phyloP scores from a whole-genome alignment of 2,329 filamentous ascomycete species.

The Penicillium psychrosexuale region DNA sequence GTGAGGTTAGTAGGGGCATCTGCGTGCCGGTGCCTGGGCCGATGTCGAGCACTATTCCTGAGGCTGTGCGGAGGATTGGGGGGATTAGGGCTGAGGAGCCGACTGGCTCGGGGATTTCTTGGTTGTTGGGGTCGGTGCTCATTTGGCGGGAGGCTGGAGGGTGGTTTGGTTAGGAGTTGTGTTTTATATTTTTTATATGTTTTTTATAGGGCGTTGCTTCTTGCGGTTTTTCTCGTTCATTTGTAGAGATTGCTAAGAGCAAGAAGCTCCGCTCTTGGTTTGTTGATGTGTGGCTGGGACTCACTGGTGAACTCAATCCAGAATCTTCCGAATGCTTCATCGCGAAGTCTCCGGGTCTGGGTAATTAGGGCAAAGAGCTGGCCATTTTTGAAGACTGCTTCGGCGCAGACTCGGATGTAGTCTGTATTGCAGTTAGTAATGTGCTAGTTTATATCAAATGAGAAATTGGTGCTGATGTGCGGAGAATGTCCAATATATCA shows the following conservation, averaged over 20 bases:
- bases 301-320: slow-evolving; percentile 41
- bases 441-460: not conserved
- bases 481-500: not conserved
- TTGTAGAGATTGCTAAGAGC: not conserved
- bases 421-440: slow-evolving; percentile 25
- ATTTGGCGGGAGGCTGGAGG: slow-evolving; percentile 9
- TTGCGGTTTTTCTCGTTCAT: too few species aligned
- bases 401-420: slow-evolving; percentile 32
- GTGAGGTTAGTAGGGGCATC: slow-evolving; percentile 45
- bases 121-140: slow-evolving; percentile 12
- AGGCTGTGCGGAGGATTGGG: slow-evolving; percentile 39
- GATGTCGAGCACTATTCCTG: slow-evolving; percentile 48
- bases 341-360: slow-evolving; percentile 31
- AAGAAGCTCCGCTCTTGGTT: not conserved
- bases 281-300: slow-evolving; percentile 1
- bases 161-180: not conserved
- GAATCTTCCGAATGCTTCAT: slow-evolving; percentile 42
- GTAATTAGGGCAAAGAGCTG: slow-evolving; percentile 36
- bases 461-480: not conserved
- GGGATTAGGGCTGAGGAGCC: slow-evolving; percentile 42
- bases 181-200: not conserved
- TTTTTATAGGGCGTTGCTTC: too few species aligned
- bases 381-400: slow-evolving; percentile 34
- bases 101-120: slow-evolving; percentile 2
- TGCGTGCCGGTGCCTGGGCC: slow-evolving; percentile 55